Percentiles rank a stretch among this genome's conserved stretches.
Conservation (phyloP, 148 eudicot species). For the Fagopyrum homotropicum region DNA sequence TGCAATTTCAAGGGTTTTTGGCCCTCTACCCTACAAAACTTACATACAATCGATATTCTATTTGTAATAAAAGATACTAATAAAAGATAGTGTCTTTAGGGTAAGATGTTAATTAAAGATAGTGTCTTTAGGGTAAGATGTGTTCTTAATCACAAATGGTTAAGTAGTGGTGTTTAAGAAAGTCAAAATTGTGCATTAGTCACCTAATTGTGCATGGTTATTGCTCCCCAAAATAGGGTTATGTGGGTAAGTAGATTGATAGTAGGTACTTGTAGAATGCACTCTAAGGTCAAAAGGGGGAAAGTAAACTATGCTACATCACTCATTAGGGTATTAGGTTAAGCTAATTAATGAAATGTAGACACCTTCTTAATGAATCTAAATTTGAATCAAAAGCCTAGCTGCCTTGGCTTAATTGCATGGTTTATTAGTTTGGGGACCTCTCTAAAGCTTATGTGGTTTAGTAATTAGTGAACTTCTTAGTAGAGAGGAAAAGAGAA, state of each 20-base stretch:
- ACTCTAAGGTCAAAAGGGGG: slow-evolving; percentile 11
- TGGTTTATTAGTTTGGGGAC: neutral
- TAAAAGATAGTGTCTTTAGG: neutral
- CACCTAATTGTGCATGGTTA: neutral
- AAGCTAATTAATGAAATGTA: slow-evolving; percentile 11
- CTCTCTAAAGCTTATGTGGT: neutral
- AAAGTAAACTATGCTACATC: slow-evolving; percentile 9
- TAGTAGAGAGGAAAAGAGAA: neutral
- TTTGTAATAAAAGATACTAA: too few relatives aligned
- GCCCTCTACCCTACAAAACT: neutral
- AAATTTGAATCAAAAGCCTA: slow-evolving; percentile 2
- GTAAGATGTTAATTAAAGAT: neutral
- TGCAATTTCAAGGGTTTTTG: slow-evolving; percentile 5
- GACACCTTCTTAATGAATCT: neutral
- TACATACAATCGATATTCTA: neutral
- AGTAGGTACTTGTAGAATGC: neutral
- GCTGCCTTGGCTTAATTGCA: neutral
- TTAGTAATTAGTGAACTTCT: neutral
- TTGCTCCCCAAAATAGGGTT: slow-evolving; percentile 10
- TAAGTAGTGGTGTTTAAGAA: neutral
- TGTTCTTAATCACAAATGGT: neutral
- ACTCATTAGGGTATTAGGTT: slow-evolving; percentile 4
- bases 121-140: neutral
- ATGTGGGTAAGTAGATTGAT: neutral
- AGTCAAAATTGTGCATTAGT: neutral